Base-by-base conservation (phyloP, 2,329 filamentous ascomycete species). In the Ampelomyces quisqualis region DNA sequence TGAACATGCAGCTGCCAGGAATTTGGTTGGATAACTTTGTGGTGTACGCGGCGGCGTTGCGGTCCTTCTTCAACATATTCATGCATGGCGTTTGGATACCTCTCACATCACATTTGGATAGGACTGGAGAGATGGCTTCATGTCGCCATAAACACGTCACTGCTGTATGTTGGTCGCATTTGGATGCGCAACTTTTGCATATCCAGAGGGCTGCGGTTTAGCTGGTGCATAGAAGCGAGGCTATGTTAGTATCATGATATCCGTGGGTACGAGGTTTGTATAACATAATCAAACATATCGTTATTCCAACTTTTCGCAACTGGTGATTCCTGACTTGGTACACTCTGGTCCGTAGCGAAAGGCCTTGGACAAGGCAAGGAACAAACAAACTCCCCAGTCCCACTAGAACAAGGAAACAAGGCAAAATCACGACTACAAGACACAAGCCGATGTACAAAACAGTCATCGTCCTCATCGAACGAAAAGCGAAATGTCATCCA, bases 21-120 rank as follows among this genome's bases (percentile, higher is more conserved):
- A 39, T 29, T 34, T 30, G 23, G 34, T 31, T 27, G 33, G 18
- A 27, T 41, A 40, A 28, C 29, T 33, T 42, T 47, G 34, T 34
- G 26, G 31, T 38, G 31, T 42, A 53, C 50, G 43, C 51, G 51
- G 43, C 47, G 51, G 56, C 56, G 56, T 58, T 59, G 54, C 39
- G 54, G 47, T 53, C 36, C 47, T 36, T 53, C 44, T 34, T 40
- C 18, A 40, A 11, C 15, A 51, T 40, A 31, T 52, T 57, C 41
- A 53, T 49, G 48, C 55, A 51, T 51, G 55, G 55, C 55, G 55
- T 60, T 60, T 55, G 48, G 53, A 42, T 50, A 42, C 21, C 20
- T 49, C 40, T 37, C 38, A 44, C 28, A 49, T 33, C 30, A 44
- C 23, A 22, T 43, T 49, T 43, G 41, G 41, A 40, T 24, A 32